Percentiles rank a stretch among this genome's conserved stretches.
Evolutionary conservation across 805 yeast genomes (phyloP).

Genomic region (Saturnispora hagleri): DNA sequence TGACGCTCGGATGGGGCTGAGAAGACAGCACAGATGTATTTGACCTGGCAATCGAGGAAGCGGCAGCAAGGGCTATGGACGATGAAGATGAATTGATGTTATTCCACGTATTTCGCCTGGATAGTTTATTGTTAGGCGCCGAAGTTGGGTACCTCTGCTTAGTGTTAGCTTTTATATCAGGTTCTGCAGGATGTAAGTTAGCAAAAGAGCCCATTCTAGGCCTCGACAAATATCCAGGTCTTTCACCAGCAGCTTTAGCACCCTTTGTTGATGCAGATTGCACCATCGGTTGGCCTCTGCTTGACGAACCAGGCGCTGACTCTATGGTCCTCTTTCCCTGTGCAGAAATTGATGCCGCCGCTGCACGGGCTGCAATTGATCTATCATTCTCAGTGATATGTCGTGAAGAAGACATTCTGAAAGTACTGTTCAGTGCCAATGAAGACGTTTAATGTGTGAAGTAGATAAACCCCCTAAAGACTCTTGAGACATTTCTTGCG

Average conservation of each 20-base stretch:
- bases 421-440: not conserved
- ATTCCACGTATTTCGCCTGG: conserved; percentile 20
- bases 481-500: not conserved
- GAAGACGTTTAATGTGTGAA: not conserved
- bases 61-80: conserved; percentile 28
- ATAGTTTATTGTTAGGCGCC: not conserved
- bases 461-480: not conserved
- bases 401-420: not conserved
- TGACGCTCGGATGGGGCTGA: conserved; percentile 6
- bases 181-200: not conserved
- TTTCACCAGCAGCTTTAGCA: not conserved
- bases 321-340: not conserved
- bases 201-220: not conserved
- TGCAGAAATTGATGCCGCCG: not conserved
- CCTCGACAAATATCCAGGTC: not conserved
- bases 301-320: not conserved
- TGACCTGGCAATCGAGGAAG: conserved; percentile 26
- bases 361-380: not conserved
- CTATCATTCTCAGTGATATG: not conserved
- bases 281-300: not conserved
- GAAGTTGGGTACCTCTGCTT: not conserved
- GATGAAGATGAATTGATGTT: conserved; percentile 23
- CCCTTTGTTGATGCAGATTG: not conserved
- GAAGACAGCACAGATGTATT: conserved; percentile 23
- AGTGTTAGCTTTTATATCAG: not conserved